Evolutionary conservation across 805 yeast species (phyloP).

Genomic region (Grigorovia transvaalensis): DNA sequence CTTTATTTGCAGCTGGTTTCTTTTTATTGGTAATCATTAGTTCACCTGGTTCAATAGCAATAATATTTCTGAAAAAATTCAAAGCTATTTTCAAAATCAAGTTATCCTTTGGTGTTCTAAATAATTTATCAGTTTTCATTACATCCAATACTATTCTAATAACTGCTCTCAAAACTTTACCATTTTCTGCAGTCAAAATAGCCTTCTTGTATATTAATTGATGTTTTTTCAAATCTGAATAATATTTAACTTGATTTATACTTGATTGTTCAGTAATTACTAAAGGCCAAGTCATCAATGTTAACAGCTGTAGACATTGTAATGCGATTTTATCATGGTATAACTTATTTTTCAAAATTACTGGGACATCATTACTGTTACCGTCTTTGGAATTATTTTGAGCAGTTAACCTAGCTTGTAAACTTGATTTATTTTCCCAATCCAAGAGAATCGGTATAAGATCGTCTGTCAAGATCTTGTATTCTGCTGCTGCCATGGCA

Average conservation of each 20-base stretch:
- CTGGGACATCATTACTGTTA: slow-evolving; percentile 1
- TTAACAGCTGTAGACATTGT: slow-evolving; percentile 68
- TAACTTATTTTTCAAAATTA: slow-evolving; percentile 19
- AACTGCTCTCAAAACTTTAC: slow-evolving; percentile 57
- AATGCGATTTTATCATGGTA: slow-evolving; percentile 52
- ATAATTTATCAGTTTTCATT: slow-evolving; percentile 38
- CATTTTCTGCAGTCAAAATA: slow-evolving; percentile 46
- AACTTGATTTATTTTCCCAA: slow-evolving; percentile 44
- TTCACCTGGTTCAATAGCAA: slow-evolving; percentile 64
- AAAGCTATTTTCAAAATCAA: slow-evolving; percentile 63
- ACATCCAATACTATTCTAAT: slow-evolving; percentile 59
- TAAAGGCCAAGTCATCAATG: slow-evolving; percentile 79
- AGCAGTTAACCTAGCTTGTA: slow-evolving; percentile 14
- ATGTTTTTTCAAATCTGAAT: slow-evolving; percentile 50
- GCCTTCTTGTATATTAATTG: slow-evolving; percentile 66
- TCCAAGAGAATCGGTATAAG: slow-evolving; percentile 61
- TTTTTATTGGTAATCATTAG: slow-evolving; percentile 38
- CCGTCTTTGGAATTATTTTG: slow-evolving; percentile 14
- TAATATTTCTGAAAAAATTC: slow-evolving; percentile 66
- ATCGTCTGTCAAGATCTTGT: slow-evolving; percentile 64
- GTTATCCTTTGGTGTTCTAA: slow-evolving; percentile 61
- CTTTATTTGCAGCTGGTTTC: slow-evolving; percentile 22
- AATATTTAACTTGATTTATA: slow-evolving; percentile 45
- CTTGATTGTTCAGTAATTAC: slow-evolving; percentile 52
- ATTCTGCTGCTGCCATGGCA: slow-evolving; percentile 78